Evolutionary conservation across 2,329 filamentous ascomycete genomes (phyloP).

Genomic region (Penicillium sp.): DNA sequence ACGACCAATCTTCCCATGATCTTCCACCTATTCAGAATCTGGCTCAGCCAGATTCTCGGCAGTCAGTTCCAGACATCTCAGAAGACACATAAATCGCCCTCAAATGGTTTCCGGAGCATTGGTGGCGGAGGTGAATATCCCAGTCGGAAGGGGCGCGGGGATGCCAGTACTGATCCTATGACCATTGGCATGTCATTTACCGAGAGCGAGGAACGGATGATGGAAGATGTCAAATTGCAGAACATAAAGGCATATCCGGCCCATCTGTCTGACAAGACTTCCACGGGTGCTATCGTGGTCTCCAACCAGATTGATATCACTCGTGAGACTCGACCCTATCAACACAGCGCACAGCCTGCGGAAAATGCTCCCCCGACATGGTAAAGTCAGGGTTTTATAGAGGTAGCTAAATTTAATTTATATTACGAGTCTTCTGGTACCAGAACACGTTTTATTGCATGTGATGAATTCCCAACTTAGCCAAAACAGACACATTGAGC

Average conservation of each 20-base stretch:
- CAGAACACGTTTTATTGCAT: neutral
- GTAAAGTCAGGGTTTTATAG: neutral
- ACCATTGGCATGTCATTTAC: conserved; percentile 40
- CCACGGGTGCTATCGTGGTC: conserved; percentile 39
- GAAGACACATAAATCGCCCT: conserved; percentile 29
- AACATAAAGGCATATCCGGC: conserved; percentile 29
- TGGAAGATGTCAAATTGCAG: conserved; percentile 46
- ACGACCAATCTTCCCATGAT: conserved; percentile 40
- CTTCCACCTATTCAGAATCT: conserved; percentile 43
- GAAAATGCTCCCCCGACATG: neutral
- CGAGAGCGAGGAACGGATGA: conserved; percentile 47
- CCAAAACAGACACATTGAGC: neutral
- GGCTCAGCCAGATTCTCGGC: conserved; percentile 40
- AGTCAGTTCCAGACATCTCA: conserved; percentile 39
- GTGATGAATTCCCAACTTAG: neutral
- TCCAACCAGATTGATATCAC: conserved; percentile 44
- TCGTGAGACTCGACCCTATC: conserved; percentile 11
- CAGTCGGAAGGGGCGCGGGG: conserved; percentile 32
- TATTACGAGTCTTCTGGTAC: no score
- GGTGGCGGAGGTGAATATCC: conserved; percentile 24
- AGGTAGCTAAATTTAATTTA: neutral
- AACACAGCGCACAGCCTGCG: neutral
- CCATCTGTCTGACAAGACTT: conserved; percentile 10
- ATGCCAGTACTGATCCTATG: conserved; percentile 35
- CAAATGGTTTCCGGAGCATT: conserved; percentile 27